Evolutionary conservation across 345 rosid genomes (phyloP).

Genomic region (Cardamine chenopodiifolia): DNA sequence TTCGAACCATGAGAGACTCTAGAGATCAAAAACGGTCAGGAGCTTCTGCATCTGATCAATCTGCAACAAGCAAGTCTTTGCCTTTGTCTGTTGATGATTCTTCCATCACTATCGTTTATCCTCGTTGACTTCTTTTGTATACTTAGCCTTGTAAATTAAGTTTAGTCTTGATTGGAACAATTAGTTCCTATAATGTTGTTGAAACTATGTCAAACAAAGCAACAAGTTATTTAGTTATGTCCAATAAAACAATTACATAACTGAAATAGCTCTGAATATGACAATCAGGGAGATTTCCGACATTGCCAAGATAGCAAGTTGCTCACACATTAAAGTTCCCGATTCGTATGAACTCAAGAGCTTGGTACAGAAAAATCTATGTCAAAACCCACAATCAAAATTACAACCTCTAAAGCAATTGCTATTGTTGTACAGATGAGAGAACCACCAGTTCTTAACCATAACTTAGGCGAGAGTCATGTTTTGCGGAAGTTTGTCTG

Average conservation of each 20-base stretch:
- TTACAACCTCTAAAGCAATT: constrained; percentile 30
- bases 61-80: constrained; percentile 31
- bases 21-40: constrained; percentile 1
- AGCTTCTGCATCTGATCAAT: constrained; percentile 28
- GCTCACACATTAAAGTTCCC: not conserved
- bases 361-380: constrained; percentile 22
- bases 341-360: no score
- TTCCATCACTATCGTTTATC: constrained; percentile 46
- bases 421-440: constrained; percentile 23
- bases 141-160: not conserved
- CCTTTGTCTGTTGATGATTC: constrained; percentile 43
- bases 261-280: not conserved
- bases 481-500: constrained; percentile 54
- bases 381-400: constrained; percentile 31
- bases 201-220: no score
- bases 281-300: constrained; percentile 11
- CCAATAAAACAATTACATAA: not conserved
- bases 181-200: no score
- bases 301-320: constrained; percentile 38
- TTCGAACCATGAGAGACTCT: constrained; percentile 17
- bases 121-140: constrained; percentile 38
- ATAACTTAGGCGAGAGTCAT: constrained; percentile 57
- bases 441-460: constrained; percentile 29
- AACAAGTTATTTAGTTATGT: constrained; percentile 18
- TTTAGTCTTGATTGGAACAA: not conserved